Base-by-base conservation (phyloP, 2,329 filamentous ascomycete genomes). In the Exophiala dermatitidis region DNA sequence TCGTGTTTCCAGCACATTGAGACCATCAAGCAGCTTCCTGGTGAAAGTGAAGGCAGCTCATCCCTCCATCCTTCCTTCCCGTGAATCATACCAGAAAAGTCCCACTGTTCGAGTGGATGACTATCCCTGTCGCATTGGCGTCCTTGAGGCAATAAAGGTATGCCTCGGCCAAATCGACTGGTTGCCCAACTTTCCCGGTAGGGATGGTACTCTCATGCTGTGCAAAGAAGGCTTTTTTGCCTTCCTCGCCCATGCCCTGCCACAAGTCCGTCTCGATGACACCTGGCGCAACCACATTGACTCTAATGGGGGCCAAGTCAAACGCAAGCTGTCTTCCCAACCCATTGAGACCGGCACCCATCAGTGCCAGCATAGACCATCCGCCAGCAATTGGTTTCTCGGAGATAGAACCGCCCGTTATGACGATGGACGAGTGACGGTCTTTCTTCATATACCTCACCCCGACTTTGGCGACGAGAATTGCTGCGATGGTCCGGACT, bases 271-370 rank as follows among this genome's bases (percentile, higher is more conserved):
- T 82, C 37, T 73, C 65, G 0, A 79, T 71, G 0, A 72, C 69
- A 0, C 83, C 84, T 0, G 82, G 81, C 49, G 68, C 71, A 1
- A 86, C 78, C 0, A 77, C 63, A 63, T 87, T 87, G 29, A 85
- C 82, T 1, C 84, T 69, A 5, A 85, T 67, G 0, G 84, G 84
- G 57, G 74, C 76, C 51, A 88, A 63, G 61, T 86, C 83, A 32
- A 85, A 62, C 1, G 83, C 83, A 33, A 87, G 67, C 2, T 72
- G 75, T 1, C 78, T 71, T 1, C 73, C 71, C 64, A 85, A 72
- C 2, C 76, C 74, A 46, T 80, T 71, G 4, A 80, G 58, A 0
- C 75, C 81, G 0, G 77, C 74, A 0, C 73, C 74, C 48, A 74
- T 77, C 1, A 69, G 68, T 0, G 72, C 71, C 1, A 80, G 59